phyloP scores from a whole-genome alignment of 2,329 filamentous ascomycete genomes.

The Diaporthe nobilis region DNA sequence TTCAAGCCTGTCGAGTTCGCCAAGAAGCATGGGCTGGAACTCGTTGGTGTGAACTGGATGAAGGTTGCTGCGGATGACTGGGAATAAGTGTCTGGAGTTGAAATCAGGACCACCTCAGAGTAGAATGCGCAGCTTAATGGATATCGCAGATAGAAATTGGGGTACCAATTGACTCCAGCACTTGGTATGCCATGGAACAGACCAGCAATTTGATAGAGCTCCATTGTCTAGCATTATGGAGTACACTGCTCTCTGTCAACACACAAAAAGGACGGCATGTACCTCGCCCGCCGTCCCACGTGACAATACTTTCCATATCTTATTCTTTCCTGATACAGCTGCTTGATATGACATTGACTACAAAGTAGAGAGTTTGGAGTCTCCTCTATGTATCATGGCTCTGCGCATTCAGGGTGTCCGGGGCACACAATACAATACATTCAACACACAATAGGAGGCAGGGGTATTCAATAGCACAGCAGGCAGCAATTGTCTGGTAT shows the following conservation, averaged over 20 bases:
- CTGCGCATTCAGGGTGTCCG: background rate
- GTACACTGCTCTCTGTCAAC: too few species aligned
- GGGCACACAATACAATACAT: background rate
- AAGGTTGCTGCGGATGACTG: constrained; percentile 60
- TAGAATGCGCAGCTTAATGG: background rate
- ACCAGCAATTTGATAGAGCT: fast-evolving
- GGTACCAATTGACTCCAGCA: too few species aligned
- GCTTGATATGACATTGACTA: too few species aligned
- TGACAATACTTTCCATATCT: too few species aligned
- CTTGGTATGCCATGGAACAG: fast-evolving
- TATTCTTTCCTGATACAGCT: too few species aligned
- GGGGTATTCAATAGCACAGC: too few species aligned
- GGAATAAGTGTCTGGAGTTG: constrained; percentile 43
- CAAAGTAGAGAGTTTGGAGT: background rate
- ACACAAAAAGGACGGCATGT: too few species aligned
- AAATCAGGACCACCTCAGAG: background rate
- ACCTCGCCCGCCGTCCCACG: too few species aligned
- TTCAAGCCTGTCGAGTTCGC: constrained; percentile 58
- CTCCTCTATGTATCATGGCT: background rate
- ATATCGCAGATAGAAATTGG: fast-evolving
- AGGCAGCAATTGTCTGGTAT: background rate
- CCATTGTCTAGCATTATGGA: too few species aligned
- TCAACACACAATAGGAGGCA: background rate
- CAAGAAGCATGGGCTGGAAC: constrained; percentile 53
- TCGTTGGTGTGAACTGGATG: constrained; percentile 63